Evolutionary conservation across 2,329 filamentous ascomycete species (phyloP).

Genomic region (Penicillium sp.): DNA sequence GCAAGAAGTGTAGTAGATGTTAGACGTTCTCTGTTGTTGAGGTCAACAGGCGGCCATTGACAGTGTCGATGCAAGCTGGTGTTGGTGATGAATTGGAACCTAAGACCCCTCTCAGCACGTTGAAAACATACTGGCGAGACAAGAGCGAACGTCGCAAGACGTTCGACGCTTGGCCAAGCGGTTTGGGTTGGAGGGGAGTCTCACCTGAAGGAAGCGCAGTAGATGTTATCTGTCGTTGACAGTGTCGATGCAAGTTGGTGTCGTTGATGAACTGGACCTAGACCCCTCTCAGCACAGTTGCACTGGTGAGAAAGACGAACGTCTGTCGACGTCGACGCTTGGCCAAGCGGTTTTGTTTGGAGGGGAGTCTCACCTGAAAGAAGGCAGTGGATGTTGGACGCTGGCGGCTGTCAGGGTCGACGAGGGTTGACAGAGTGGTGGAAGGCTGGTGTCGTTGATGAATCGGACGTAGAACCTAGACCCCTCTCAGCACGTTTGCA

Average conservation of each 20-base stretch:
- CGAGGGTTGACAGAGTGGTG: no score
- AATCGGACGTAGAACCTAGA: background rate
- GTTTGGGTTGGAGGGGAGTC: background rate
- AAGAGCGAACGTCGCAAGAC: background rate
- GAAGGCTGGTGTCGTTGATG: background rate
- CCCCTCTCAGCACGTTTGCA: slow-evolving; percentile 4
- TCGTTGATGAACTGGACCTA: background rate
- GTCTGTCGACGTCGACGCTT: background rate
- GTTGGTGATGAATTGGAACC: background rate
- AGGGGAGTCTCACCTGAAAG: slow-evolving; percentile 1
- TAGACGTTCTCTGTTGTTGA: no score
- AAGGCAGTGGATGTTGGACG: background rate
- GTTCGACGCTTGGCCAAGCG: background rate
- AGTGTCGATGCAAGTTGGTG: background rate
- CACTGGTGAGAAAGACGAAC: background rate
- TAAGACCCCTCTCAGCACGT: slow-evolving; percentile 5
- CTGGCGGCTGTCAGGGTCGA: no score
- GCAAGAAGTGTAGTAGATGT: no score
- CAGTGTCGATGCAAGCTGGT: background rate
- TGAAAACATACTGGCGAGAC: background rate
- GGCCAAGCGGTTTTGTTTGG: background rate
- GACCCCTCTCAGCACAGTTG: slow-evolving; percentile 7
- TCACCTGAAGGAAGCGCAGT: no score
- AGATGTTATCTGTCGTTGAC: no score
- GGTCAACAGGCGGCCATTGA: no score